Evolutionary conservation across 1,284 basidiomycete species (phyloP), one percentile per base, ranked within the genome.

Genomic region (Puccinia novopanici): DNA sequence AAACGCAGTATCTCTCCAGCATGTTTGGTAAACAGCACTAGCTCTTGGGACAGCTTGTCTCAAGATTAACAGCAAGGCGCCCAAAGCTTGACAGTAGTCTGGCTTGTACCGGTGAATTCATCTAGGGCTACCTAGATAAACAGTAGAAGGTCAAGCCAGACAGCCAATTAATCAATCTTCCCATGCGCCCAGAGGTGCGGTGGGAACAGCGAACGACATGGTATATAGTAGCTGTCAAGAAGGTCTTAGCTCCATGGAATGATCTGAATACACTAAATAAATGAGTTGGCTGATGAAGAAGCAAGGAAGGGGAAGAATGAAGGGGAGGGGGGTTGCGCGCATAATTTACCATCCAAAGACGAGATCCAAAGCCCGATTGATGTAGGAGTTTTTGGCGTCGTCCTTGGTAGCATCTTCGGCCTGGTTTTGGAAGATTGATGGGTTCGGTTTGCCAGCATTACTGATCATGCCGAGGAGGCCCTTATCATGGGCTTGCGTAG

Each of bases 321-420:
- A n/a, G n/a, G n/a, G 27, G 59, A 40, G 22, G 34, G 59, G 34
- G 15, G 19, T 4, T 17, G 9, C 19, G 8, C n/a, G 17, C 13
- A 50, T 17, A n/a, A 68, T 19, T 54, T 76, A 76, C 75, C 75
- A 76, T 13, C 75, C 75, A 65, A 76, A 76, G 48, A 76, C 63
- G 15, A 76, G 63, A 54, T 76, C 75, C 42, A 76, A 65, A 12
- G 75, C 75, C 19, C 75, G 75, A 63, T 76, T 76, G 45, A 76
- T 40, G n/a, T 65, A 76, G 27, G 75, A 76, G 61, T 42, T 76
- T 6, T 74, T 57, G 19, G 54, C 40, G 3, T 37, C 24, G 24
- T 55, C 72, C 22, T 57, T 59, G 37, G n/a, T 10, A 8, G 30
- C 54, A 12, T 55, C 55, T 40, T 57, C 50, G 37, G 40, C 12